Base-by-base conservation (phyloP, 2,329 filamentous ascomycete species). In the Xylariaceae sp. region DNA sequence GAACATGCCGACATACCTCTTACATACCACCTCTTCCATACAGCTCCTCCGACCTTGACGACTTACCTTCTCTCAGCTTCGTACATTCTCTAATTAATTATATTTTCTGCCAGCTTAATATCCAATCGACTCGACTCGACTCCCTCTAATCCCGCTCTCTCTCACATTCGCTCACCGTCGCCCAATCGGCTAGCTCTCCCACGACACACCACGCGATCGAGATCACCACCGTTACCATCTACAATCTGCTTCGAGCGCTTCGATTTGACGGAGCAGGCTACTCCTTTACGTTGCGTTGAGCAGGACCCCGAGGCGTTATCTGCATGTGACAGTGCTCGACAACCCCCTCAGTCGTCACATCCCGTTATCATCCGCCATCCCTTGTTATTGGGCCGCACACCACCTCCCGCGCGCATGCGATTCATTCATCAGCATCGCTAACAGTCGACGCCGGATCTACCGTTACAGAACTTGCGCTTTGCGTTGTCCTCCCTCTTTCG, bases 301-400 rank as follows among this genome's bases (percentile, higher is more conserved):
- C n/a, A 35, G 18, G 18, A 7, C 49, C 6, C 8, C 23, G 30
- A 51, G 23, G 34, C 11, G 34, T 59, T 60, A 57, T 57, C 65
- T 63, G 63, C 65, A 69, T 70, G 65, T 67, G 67, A 67, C 62
- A 35, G 45, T 58, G 30, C 48, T 57, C 53, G 61, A 57, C 59
- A 55, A 55, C 53, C 63, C 64, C 61, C 61, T 62, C 65, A 57
- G 60, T 60, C 63, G 58, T 58, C 59, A 60, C 59, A 64, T 65
- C 59, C 65, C 60, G 59, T 59, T 37, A 53, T 53, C 55, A 56
- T 55, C 60, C 60, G 49, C 55, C 61, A 35, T 60, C 55, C 52
- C 37, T 57, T 67, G 59, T 64, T 49, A 69, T 71, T 71, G 68
- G 69, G 63, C 58, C 62, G 61, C 63, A 62, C 62, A 53, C 17